phyloP scores from a whole-genome alignment of 2,329 filamentous ascomycete species.

The Aspergillus ustus region DNA sequence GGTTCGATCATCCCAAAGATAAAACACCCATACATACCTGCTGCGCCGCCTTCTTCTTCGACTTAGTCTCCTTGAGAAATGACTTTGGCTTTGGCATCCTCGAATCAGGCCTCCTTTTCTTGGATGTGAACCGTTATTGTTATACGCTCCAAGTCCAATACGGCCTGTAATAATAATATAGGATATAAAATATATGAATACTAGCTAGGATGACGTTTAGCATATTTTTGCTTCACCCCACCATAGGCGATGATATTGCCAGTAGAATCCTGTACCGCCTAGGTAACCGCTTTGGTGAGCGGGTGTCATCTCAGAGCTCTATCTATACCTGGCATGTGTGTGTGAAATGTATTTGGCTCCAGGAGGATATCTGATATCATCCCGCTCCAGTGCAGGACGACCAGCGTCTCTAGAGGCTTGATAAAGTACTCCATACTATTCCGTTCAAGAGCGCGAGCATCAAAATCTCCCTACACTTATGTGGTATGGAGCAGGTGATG shows the following conservation, averaged over 20 bases:
- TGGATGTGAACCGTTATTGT: background rate
- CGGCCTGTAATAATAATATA: background rate
- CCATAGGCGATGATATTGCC: background rate
- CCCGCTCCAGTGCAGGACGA: too few species aligned
- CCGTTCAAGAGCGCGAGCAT: too few species aligned
- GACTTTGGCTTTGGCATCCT: constrained; percentile 47
- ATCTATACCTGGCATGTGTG: too few species aligned
- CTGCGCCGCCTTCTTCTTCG: constrained; percentile 46
- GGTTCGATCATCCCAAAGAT: too few species aligned
- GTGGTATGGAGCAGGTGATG: too few species aligned
- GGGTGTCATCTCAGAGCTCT: too few species aligned
- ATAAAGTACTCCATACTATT: too few species aligned
- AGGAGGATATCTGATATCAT: too few species aligned
- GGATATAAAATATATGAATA: background rate
- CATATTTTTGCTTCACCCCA: background rate
- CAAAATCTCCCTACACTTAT: too few species aligned
- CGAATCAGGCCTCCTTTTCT: background rate
- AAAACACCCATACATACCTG: constrained; percentile 33
- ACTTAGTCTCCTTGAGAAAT: constrained; percentile 48
- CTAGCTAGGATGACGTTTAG: background rate
- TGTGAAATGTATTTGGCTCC: too few species aligned
- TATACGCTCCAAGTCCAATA: background rate
- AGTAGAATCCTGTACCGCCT: background rate
- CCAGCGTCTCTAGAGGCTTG: too few species aligned
- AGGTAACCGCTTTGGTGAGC: background rate